These are phyloP conservation scores for Gorgonomyces haynaldii DNA, from an alignment of 192 early-diverging fungal genomes.

Conservation along the genomic window DNA sequence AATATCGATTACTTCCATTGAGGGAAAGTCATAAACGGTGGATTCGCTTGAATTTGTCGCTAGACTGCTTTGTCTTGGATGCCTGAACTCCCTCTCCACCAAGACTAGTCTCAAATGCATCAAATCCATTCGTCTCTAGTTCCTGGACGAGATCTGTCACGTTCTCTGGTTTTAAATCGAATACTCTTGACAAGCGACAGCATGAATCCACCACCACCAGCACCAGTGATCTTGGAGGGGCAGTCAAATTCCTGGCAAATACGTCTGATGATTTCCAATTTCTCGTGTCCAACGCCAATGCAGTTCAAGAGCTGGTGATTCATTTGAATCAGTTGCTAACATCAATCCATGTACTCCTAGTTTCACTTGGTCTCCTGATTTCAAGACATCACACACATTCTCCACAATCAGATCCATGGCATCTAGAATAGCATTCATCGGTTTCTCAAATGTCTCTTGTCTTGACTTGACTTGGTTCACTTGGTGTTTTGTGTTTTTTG, in stretches of 20 bases:
- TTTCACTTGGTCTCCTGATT: background rate
- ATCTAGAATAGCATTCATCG: slow-evolving; percentile 18
- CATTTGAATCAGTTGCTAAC: slow-evolving; percentile 61
- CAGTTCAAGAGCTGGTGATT: slow-evolving; percentile 75
- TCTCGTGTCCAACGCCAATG: slow-evolving; percentile 73
- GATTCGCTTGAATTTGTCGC: too few relatives aligned
- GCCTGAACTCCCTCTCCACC: too few relatives aligned
- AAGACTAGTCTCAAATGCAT: too few relatives aligned
- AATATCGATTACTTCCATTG: too few relatives aligned
- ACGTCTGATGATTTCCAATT: slow-evolving; percentile 63
- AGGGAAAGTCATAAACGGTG: too few relatives aligned
- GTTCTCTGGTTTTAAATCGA: too few relatives aligned
- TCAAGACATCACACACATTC: background rate
- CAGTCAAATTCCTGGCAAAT: slow-evolving; percentile 51
- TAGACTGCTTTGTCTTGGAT: too few relatives aligned
- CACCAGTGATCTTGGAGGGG: slow-evolving; percentile 86
- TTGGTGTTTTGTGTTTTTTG: slow-evolving; percentile 76
- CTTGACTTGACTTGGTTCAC: slow-evolving; percentile 27
- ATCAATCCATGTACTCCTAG: background rate
- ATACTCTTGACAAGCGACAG: too few relatives aligned
- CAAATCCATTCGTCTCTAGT: too few relatives aligned
- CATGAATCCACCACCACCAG: slow-evolving; percentile 97
- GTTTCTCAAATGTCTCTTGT: slow-evolving; percentile 8
- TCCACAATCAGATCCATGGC: slow-evolving; percentile 6
- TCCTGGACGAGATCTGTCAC: too few relatives aligned